Evolutionary conservation across 169 alveolate species (phyloP), one percentile per base, ranked within the genome.

Genomic region (Cryptosporidium canis): DNA sequence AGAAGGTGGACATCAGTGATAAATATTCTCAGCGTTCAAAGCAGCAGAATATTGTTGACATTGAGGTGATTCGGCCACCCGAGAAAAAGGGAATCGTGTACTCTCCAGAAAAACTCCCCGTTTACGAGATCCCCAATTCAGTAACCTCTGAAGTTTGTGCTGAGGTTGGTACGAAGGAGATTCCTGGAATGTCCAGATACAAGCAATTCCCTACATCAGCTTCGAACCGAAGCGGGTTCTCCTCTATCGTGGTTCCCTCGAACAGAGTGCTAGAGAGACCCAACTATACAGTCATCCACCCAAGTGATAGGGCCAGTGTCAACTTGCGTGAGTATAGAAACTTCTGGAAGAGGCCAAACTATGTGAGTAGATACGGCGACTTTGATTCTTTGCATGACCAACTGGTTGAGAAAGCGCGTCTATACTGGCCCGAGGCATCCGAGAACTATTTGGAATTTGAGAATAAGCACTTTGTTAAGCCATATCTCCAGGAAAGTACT

Each of bases 51-150:
- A 39, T 35, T 9, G 63, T 77, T 39, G 87, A 77, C 14, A 77
- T 77, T n/a, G 87, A 77, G 33, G 87, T 55, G 24, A 41, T 77
- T 27, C 33, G 14, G 16, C 65, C 47, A 3, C 35, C 63, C 11
- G 31, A n/a, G 16, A 56, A 7, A 18, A 77, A 55, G 16, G 43
- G 55, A 35, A 33, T 58, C 44, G 64, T 16, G 12, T 77, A 58
- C 27, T 77, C 72, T 21, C 77, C 87, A 1, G 55, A 12, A 24
- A 77, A 77, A 21, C 61, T 77, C 16, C 87, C 87, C 3, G 87
- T 77, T 39, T 61, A 39, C 61, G 87, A 77, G 47, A 58, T 77
- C 3, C 87, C 87, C 12, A 77, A 37, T 58, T 77, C 87, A n/a
- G 87, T 77, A 5, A 55, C 87, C 16, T 77, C 87, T 2, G 87